Conservation (phyloP, 768 basidiomycete species). For the Calocybe indica region DNA sequence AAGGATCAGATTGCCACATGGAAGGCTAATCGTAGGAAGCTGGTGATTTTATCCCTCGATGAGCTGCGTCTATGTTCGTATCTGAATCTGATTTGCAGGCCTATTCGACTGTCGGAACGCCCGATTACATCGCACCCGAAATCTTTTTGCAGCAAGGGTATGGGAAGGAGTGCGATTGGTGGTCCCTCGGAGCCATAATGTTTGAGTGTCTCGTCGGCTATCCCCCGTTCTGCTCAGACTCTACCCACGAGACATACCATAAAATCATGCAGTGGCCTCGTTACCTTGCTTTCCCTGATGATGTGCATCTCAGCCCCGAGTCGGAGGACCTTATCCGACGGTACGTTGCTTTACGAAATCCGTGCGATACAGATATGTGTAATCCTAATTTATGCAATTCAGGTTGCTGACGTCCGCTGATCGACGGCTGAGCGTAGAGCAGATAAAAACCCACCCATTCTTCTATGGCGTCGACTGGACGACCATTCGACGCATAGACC, state of each 20-base stretch:
- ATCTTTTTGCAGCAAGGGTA: slow-evolving; percentile 98
- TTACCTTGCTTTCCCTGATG: slow-evolving; percentile 86
- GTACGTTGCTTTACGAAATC: slow-evolving; percentile 32
- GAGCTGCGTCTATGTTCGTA: neutral
- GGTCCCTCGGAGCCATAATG: slow-evolving; percentile 98
- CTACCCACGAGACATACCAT: slow-evolving; percentile 95
- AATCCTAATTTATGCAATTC: neutral
- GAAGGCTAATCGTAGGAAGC: slow-evolving; percentile 96
- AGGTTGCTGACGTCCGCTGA: slow-evolving; percentile 86
- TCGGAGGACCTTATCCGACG: slow-evolving; percentile 84
- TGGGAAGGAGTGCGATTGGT: slow-evolving; percentile 98
- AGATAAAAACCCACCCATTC: slow-evolving; percentile 89
- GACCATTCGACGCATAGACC: slow-evolving; percentile 79
- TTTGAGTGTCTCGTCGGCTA: slow-evolving; percentile 98
- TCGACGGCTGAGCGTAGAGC: slow-evolving; percentile 69
- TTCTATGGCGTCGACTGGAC: slow-evolving; percentile 97
- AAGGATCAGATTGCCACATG: slow-evolving; percentile 95
- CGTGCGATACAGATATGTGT: neutral
- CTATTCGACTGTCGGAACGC: slow-evolving; percentile 96
- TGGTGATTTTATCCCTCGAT: slow-evolving; percentile 42
- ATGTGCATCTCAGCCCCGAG: slow-evolving; percentile 88
- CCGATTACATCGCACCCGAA: slow-evolving; percentile 95
- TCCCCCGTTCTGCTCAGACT: slow-evolving; percentile 93
- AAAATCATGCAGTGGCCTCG: slow-evolving; percentile 95
- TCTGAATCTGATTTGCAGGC: slow-evolving; percentile 44